Percentiles rank a stretch among this genome's conserved stretches.
Conservation (phyloP, 345 rosid species). For the Hibiscus tridactylites region DNA sequence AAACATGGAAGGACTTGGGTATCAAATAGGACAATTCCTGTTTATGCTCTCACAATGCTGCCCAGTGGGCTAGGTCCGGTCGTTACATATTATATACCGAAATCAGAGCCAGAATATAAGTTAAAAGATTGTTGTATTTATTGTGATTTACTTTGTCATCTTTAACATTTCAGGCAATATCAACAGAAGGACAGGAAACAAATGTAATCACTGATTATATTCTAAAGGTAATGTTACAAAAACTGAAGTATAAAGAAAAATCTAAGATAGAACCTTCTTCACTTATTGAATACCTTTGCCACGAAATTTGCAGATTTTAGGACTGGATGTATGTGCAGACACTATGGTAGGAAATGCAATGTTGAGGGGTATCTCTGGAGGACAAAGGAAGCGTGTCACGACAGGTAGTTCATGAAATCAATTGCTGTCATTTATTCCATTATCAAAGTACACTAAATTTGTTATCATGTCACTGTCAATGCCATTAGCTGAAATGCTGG, state of each 20-base stretch:
- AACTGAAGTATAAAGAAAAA: neutral
- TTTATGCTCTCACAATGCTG: no score
- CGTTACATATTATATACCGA: neutral
- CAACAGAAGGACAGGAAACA: constrained; percentile 34
- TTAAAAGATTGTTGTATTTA: neutral
- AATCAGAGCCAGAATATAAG: no score
- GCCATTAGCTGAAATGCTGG: constrained; percentile 57
- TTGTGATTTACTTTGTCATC: neutral
- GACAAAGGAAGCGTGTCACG: constrained; percentile 76
- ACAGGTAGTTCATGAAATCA: constrained; percentile 28
- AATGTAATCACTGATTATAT: constrained; percentile 42
- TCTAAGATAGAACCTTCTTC: no score
- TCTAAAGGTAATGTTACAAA: constrained; percentile 28
- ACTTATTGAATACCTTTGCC: neutral
- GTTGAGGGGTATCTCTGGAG: constrained; percentile 79
- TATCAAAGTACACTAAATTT: constrained; percentile 6
- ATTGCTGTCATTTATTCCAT: neutral
- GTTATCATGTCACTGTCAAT: neutral
- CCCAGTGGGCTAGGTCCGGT: no score
- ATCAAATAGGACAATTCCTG: no score
- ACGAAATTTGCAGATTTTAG: constrained; percentile 45
- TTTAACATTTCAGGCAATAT: neutral
- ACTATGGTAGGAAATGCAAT: constrained; percentile 63
- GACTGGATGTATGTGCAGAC: constrained; percentile 69
- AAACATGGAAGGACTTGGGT: no score